These are phyloP conservation scores for Stemphylium lycopersici DNA, from an alignment of 2,329 filamentous ascomycete species.

Conservation along the genomic window DNA sequence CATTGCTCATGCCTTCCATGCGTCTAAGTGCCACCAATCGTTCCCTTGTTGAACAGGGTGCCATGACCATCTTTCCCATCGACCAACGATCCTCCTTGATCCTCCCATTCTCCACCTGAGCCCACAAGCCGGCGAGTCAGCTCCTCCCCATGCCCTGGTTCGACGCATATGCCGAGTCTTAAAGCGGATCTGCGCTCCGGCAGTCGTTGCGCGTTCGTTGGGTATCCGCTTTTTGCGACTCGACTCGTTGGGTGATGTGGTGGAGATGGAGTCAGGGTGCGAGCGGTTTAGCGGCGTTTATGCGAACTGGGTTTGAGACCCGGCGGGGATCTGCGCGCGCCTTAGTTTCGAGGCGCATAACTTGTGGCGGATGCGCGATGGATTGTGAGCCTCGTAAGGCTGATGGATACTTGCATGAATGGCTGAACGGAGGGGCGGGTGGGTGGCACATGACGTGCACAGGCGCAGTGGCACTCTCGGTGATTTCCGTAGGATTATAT, in stretches of 20 bases:
- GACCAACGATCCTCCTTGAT: constrained; percentile 2
- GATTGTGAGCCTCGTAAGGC: constrained; percentile 13
- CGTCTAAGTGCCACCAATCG: background rate
- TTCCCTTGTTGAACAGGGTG: background rate
- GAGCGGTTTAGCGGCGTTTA: constrained; percentile 6
- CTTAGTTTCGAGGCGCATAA: constrained; percentile 12
- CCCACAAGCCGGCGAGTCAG: background rate
- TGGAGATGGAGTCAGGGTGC: constrained; percentile 5
- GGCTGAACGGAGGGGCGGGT: background rate
- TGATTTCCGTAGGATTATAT: constrained; percentile 7
- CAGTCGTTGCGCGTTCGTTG: constrained; percentile 1
- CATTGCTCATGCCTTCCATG: background rate
- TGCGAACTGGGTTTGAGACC: constrained; percentile 9
- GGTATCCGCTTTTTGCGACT: background rate
- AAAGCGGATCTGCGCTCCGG: constrained; percentile 1
- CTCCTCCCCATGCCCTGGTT: background rate
- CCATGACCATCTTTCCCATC: background rate
- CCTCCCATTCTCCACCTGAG: background rate
- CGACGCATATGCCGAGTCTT: background rate
- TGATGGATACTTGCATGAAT: constrained; percentile 11
- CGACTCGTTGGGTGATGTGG: background rate
- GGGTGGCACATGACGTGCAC: constrained; percentile 3
- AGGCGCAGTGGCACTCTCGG: constrained; percentile 1
- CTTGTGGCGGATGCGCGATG: constrained; percentile 5
- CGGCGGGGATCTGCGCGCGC: constrained; percentile 10